Evolutionary conservation across 192 early-diverging fungal species (phyloP).

Genomic region (Coemansia sp.): DNA sequence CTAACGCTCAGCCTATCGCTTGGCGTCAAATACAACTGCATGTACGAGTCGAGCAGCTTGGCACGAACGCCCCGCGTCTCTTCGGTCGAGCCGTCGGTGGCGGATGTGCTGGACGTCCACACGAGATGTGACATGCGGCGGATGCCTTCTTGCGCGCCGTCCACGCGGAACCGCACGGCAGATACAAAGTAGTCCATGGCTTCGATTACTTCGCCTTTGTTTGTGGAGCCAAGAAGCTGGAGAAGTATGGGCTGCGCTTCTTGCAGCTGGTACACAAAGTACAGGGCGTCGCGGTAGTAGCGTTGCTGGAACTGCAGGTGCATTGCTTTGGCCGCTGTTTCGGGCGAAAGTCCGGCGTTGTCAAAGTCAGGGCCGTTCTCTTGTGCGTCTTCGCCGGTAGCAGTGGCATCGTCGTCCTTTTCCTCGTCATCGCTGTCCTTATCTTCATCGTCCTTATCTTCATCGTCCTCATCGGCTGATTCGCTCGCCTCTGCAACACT

Average conservation of each 20-base stretch:
- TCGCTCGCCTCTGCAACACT: slow-evolving; percentile 20
- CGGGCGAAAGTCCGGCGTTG: slow-evolving; percentile 44
- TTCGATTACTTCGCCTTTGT: slow-evolving; percentile 91
- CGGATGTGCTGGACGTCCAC: slow-evolving; percentile 60
- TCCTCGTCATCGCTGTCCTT: slow-evolving; percentile 21
- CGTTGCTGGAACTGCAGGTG: slow-evolving; percentile 60
- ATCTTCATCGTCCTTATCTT: slow-evolving; percentile 27
- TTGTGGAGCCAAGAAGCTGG: slow-evolving; percentile 83
- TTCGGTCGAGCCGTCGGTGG: slow-evolving; percentile 46
- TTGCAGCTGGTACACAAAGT: slow-evolving; percentile 81
- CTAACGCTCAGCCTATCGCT: slow-evolving; percentile 37
- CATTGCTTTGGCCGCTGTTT: slow-evolving; percentile 54
- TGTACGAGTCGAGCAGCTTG: slow-evolving; percentile 76
- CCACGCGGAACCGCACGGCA: slow-evolving; percentile 81
- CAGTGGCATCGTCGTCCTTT: slow-evolving; percentile 16
- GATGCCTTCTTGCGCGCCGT: slow-evolving; percentile 79
- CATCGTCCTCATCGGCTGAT: background rate
- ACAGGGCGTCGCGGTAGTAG: slow-evolving; percentile 87
- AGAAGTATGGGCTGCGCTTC: slow-evolving; percentile 71
- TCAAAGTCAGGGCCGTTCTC: slow-evolving; percentile 25
- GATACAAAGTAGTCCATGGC: slow-evolving; percentile 93
- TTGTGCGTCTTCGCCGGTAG: slow-evolving; percentile 25
- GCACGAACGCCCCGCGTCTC: slow-evolving; percentile 70
- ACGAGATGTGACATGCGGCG: slow-evolving; percentile 95
- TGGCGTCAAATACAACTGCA: slow-evolving; percentile 71